Conservation (phyloP, 306 rosid genomes). For the Begonia peltatifolia region DNA sequence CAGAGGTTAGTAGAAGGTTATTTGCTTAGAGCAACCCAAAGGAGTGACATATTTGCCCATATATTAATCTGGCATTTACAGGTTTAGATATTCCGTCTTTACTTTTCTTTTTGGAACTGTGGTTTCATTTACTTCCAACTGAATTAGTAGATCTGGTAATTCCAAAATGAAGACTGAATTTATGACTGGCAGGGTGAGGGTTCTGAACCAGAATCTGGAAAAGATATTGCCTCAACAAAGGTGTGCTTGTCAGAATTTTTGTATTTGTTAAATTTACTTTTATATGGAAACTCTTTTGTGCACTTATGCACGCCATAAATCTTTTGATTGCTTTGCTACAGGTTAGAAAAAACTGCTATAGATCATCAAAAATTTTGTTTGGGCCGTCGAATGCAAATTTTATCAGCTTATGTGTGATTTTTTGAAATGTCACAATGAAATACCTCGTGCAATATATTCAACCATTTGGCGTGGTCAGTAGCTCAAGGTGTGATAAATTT, state of each 20-base stretch:
- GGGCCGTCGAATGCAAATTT: no score
- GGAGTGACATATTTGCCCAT: conserved; percentile 94
- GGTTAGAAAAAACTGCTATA: no score
- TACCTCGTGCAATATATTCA: no score
- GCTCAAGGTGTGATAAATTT: no score
- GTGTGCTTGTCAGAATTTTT: conserved; percentile 19
- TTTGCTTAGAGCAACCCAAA: conserved; percentile 88
- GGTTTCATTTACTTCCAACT: conserved; percentile 2
- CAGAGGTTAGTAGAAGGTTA: conserved; percentile 94
- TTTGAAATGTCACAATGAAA: no score
- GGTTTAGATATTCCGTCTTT: conserved; percentile 21
- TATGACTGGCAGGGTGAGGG: conserved; percentile 71
- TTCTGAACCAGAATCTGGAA: conserved; percentile 53
- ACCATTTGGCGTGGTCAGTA: no score
- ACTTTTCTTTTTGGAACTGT: neutral
- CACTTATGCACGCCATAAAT: no score
- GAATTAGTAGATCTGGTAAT: neutral
- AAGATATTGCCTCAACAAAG: conserved; percentile 47
- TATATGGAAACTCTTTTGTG: no score
- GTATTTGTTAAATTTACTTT: no score
- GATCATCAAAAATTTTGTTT: no score
- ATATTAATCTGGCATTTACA: conserved; percentile 94
- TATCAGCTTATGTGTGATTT: no score
- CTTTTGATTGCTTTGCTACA: no score
- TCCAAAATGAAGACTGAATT: conserved; percentile 5